phyloP scores from a whole-genome alignment of 2,329 filamentous ascomycete species.

The Lachnellula occidentalis region DNA sequence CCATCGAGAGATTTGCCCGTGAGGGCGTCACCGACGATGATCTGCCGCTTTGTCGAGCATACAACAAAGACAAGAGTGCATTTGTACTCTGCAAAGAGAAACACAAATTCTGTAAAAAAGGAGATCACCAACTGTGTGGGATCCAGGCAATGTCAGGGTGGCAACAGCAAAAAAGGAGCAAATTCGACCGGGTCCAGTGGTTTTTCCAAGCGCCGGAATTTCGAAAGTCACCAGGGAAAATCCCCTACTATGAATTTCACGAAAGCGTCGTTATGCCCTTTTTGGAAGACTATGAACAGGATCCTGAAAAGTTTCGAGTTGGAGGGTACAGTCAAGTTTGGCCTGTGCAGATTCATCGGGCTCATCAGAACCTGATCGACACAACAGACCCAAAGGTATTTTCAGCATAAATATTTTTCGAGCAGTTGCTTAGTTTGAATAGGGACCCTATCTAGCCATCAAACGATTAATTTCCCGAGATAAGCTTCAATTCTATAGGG shows the following conservation, averaged over 20 bases:
- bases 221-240: neutral
- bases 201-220: conserved; percentile 1
- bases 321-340: conserved; percentile 9
- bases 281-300: neutral
- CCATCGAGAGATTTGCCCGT: neutral
- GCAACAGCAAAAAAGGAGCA: neutral
- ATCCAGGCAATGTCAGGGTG: neutral
- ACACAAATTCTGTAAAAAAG: neutral
- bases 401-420: neutral
- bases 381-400: neutral
- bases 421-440: neutral
- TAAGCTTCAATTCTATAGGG: neutral
- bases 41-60: neutral
- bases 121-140: neutral
- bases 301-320: neutral
- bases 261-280: conserved; percentile 1
- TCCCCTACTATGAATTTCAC: neutral
- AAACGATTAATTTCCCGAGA: neutral
- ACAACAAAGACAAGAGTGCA: neutral
- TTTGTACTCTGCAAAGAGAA: neutral
- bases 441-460: neutral
- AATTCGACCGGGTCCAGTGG: conserved; percentile 2
- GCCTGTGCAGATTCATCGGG: neutral
- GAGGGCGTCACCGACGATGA: neutral
- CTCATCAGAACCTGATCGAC: neutral